Conservation (phyloP, 163 green algal genomes). For the Coccomyxa subellipsoidea region DNA sequence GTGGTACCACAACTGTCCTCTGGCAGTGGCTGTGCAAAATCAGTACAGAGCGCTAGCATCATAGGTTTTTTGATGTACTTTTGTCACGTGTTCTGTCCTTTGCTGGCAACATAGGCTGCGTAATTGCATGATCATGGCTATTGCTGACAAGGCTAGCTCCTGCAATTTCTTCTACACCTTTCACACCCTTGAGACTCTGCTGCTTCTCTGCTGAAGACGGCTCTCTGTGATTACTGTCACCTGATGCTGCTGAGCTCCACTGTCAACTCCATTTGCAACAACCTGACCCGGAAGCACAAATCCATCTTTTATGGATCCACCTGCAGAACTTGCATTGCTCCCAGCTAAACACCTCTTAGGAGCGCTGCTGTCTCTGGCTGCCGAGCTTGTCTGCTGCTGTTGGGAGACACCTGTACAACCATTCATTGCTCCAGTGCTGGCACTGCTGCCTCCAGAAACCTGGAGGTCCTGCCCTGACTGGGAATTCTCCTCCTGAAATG, state of each 20-base stretch:
- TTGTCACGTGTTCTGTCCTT: too few species aligned
- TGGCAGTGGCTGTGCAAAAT: too few species aligned
- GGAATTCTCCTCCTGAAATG: neutral
- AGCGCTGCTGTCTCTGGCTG: neutral
- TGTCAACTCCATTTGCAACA: neutral
- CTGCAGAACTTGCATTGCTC: too few species aligned
- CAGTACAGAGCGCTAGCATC: too few species aligned
- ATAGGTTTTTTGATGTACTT: too few species aligned
- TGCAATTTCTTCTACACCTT: too few species aligned
- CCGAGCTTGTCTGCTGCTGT: neutral
- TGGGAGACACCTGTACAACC: neutral
- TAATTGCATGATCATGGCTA: too few species aligned
- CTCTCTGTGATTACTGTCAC: neutral
- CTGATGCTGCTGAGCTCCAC: neutral
- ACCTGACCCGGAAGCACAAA: neutral
- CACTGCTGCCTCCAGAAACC: neutral
- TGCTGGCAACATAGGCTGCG: too few species aligned
- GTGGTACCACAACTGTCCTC: too few species aligned
- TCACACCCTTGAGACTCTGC: too few species aligned
- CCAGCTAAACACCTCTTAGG: neutral
- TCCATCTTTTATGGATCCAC: too few species aligned
- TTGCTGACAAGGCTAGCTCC: too few species aligned
- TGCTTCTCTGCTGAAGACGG: neutral
- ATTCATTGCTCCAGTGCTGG: neutral
- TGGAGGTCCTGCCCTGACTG: neutral